Evolutionary conservation across 75 land plant genomes (phyloP).

Genomic region (Azolla pinnata): DNA sequence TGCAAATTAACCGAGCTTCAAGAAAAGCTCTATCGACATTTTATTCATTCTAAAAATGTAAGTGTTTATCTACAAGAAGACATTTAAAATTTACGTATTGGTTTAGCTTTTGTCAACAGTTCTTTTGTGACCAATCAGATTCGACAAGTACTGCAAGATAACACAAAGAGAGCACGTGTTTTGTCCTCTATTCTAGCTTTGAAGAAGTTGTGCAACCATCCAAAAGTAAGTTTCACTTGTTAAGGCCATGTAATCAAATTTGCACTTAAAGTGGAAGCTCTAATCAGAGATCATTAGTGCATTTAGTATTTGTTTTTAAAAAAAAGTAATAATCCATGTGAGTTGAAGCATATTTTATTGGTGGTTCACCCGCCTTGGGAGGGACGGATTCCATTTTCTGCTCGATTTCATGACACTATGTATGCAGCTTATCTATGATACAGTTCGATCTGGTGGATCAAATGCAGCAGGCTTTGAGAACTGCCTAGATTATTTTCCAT

Average conservation of each 20-base stretch:
- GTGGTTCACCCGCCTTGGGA: too few relatives aligned
- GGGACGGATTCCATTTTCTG: too few relatives aligned
- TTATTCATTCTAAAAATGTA: conserved; percentile 93
- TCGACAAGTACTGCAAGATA: conserved; percentile 58
- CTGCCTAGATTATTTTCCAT: conserved; percentile 74
- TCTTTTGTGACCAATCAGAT: conserved; percentile 32
- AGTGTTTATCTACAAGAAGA: conserved; percentile 6
- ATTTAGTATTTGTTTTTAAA: too few relatives aligned
- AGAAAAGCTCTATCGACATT: conserved; percentile 65
- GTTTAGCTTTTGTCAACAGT: too few relatives aligned
- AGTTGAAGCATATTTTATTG: too few relatives aligned
- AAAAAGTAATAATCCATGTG: too few relatives aligned
- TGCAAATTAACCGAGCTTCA: conserved; percentile 90
- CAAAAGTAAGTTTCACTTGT: conserved; percentile 45
- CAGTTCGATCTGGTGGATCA: conserved; percentile 64
- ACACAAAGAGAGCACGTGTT: conserved; percentile 63
- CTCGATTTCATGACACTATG: too few relatives aligned
- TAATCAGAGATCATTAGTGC: neutral
- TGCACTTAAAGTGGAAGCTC: neutral
- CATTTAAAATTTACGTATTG: too few relatives aligned
- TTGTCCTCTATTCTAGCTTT: conserved; percentile 88
- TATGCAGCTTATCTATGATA: conserved; percentile 95
- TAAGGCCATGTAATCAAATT: neutral
- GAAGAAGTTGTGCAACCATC: conserved; percentile 95
- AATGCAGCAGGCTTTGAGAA: conserved; percentile 86